Evolutionary conservation across 129 eudicot genomes (phyloP).

Genomic region (Scalesia atractyloides): DNA sequence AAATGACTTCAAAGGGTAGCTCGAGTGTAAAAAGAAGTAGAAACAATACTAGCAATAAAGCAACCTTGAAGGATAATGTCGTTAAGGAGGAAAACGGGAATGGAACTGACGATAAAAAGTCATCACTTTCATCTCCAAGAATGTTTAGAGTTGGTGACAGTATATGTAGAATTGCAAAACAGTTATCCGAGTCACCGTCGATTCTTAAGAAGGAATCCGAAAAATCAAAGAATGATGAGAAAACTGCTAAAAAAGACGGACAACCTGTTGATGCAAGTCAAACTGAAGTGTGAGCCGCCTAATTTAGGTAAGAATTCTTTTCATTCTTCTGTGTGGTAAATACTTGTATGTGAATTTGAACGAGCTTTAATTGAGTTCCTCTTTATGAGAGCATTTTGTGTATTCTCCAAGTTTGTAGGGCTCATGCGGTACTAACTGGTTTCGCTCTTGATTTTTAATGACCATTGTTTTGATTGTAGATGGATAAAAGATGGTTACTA

Average conservation of each 20-base stretch:
- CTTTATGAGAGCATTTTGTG: neutral
- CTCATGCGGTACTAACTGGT: neutral
- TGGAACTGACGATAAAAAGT: constrained; percentile 6
- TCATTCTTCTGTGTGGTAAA: constrained; percentile 3
- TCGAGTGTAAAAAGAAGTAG: constrained; percentile 16
- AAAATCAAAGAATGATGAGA: constrained; percentile 25
- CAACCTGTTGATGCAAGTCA: constrained; percentile 27
- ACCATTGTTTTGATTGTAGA: constrained; percentile 10
- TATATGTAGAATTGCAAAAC: constrained; percentile 36
- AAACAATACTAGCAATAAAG: constrained; percentile 19
- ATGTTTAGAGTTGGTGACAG: constrained; percentile 35
- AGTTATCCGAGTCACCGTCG: constrained; percentile 34
- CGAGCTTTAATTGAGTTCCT: neutral
- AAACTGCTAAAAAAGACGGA: constrained; percentile 38
- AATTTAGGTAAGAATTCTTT: constrained; percentile 18
- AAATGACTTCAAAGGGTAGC: neutral
- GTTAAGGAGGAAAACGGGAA: constrained; percentile 17
- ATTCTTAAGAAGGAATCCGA: constrained; percentile 25
- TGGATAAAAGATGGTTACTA: neutral
- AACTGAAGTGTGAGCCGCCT: constrained; percentile 10
- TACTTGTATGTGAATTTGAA: neutral
- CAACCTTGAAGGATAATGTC: constrained; percentile 16
- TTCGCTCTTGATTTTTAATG: neutral
- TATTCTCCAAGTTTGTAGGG: neutral
- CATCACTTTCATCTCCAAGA: constrained; percentile 29